Percentiles rank a stretch among this genome's conserved stretches.
Conservation (phyloP, 768 basidiomycete genomes). For the Mycena belliarum region DNA sequence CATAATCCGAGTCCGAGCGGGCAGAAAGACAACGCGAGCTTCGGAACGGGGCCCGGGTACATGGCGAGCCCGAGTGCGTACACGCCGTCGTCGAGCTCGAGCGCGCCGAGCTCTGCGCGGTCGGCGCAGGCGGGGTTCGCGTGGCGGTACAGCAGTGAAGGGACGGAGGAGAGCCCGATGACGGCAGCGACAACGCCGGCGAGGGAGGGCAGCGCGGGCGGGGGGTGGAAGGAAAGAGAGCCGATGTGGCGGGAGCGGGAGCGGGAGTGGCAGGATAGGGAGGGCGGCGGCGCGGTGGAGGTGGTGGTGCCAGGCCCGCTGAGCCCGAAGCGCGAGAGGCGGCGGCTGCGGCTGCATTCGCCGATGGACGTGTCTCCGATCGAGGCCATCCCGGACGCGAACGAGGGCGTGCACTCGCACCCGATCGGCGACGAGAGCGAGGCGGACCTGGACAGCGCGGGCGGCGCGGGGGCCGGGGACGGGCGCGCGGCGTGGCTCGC, state of each 20-base stretch:
- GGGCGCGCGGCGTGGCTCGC: slow-evolving; percentile 10
- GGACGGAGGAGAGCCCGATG: slow-evolving; percentile 11
- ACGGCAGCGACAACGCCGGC: slow-evolving; percentile 19
- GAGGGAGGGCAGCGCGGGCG: background rate
- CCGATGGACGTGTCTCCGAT: slow-evolving; percentile 1
- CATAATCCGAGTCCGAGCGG: too few relatives aligned
- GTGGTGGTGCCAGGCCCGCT: too few relatives aligned
- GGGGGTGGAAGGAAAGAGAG: background rate
- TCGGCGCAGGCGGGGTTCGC: background rate
- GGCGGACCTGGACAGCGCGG: slow-evolving; percentile 11
- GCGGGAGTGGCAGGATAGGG: too few relatives aligned
- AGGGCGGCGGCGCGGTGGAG: background rate
- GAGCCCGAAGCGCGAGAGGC: slow-evolving; percentile 16
- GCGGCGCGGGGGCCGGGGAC: background rate
- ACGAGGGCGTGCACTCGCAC: slow-evolving; percentile 15
- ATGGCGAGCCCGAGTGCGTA: background rate
- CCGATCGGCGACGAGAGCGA: slow-evolving; percentile 20
- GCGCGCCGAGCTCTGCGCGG: background rate
- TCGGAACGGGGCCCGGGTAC: background rate
- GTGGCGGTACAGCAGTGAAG: background rate
- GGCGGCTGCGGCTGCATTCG: slow-evolving; percentile 13
- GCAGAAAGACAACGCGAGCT: too few relatives aligned
- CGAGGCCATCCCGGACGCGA: background rate
- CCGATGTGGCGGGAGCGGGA: too few relatives aligned
- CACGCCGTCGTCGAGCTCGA: background rate